Base-by-base conservation (phyloP, 345 rosid genomes). In the Pelargonium nanum region DNA sequence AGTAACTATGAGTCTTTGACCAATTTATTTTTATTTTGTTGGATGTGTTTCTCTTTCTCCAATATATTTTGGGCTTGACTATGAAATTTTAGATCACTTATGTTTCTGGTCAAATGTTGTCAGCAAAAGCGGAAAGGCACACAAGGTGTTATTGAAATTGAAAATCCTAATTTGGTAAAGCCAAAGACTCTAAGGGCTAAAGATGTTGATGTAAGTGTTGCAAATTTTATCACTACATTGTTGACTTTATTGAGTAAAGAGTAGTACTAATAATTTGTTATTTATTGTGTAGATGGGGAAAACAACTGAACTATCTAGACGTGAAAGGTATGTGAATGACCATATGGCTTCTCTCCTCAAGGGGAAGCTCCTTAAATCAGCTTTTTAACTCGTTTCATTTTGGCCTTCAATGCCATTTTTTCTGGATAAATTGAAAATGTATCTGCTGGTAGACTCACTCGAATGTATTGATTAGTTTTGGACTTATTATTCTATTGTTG, bases 241-340 rank as follows among this genome's bases (percentile, higher is more conserved):
- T 65, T 34, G 7, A 10, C 50, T 32, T 25, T 55, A 26, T 25
- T 9, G 24, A 5, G n/a, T n/a, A n/a, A n/a, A n/a, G 16, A 21
- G 9, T 17, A 19, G 45, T 22, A 45, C 26, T 64, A 4, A 25
- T 16, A 64, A 40, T 19, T 34, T 19, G n/a, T 53, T 52, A 15
- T 28, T 54, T 26, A 4, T 50, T 64, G 8, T 81, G 20, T 75
- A 94, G 99, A 62, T 68, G 26, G 83, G 81, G 48, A 88, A 78
- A 72, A 84, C 92, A 48, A 80, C 96, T 55, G 97, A 89, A 73
- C 92, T 94, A 71, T 87, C 99, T 5, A 90, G 97, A 85, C 95
- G 96, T 57, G 97, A 94, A 78, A 94, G 97, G 99, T 94, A 53
- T 66, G 79, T 76, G 51, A 23, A 30, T 64, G 22, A 23, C 24